phyloP scores from a whole-genome alignment of 257 asterid species.

The Hygrophila difformis region DNA sequence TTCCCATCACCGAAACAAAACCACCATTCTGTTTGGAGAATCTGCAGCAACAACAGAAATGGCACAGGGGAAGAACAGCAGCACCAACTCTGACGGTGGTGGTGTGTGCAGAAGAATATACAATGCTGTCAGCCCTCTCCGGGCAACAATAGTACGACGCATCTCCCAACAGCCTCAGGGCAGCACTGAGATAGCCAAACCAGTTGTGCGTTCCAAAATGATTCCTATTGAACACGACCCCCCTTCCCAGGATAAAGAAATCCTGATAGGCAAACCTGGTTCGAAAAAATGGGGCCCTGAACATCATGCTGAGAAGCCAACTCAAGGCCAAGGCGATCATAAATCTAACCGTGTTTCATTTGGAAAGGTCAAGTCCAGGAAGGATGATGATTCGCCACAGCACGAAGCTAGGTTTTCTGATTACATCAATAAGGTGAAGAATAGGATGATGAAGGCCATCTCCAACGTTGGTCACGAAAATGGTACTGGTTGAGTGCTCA shows the following conservation, averaged over 20 bases:
- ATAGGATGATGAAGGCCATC: slow-evolving; percentile 8
- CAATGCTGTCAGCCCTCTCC: slow-evolving; percentile 3
- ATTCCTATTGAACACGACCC: slow-evolving; percentile 1
- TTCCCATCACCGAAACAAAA: too few species aligned
- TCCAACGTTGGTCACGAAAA: slow-evolving; percentile 4
- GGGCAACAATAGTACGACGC: not conserved
- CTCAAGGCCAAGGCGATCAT: not conserved
- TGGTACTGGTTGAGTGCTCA: too few species aligned
- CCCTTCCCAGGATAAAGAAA: not conserved
- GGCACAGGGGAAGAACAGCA: slow-evolving; percentile 7
- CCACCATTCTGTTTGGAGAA: too few species aligned
- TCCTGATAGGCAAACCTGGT: too few species aligned
- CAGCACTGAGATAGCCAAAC: too few species aligned
- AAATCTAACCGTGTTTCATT: not conserved
- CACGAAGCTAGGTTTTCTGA: slow-evolving; percentile 12
- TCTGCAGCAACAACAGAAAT: not conserved
- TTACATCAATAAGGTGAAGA: slow-evolving; percentile 10
- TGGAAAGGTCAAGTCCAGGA: not conserved
- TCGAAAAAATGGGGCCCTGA: too few species aligned
- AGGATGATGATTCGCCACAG: slow-evolving; percentile 1
- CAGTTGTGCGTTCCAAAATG: too few species aligned
- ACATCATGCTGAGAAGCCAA: too few species aligned
- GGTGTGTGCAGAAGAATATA: not conserved
- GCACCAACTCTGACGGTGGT: not conserved
- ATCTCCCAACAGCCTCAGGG: not conserved